phyloP scores from a whole-genome alignment of 352 stramenopile genomes.

The Phytophthora vignae region DNA sequence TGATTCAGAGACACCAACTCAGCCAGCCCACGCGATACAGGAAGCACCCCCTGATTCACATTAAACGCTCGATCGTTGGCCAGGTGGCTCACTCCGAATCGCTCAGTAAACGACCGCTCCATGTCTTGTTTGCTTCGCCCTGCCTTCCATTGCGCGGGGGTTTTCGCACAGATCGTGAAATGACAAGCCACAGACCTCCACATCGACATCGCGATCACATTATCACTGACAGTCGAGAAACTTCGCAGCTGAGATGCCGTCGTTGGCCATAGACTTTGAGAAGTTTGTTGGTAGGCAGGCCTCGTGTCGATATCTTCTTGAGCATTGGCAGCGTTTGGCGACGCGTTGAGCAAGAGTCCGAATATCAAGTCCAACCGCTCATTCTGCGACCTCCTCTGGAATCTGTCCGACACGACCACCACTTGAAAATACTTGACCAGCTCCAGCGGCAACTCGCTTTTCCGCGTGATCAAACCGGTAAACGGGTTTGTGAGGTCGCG shows the following conservation, averaged over 20 bases:
- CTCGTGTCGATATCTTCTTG: constrained; percentile 6
- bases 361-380: constrained; percentile 64
- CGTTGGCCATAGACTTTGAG: constrained; percentile 5
- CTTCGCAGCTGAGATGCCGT: constrained; percentile 33
- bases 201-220: constrained; percentile 48
- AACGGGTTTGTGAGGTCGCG: constrained; percentile 56
- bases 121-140: constrained; percentile 24
- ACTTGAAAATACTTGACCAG: constrained; percentile 58
- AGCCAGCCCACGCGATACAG: constrained; percentile 44
- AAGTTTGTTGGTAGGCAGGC: constrained; percentile 7
- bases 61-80: constrained; percentile 55
- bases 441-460: constrained; percentile 39
- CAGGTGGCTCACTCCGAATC: constrained; percentile 63
- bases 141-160: constrained; percentile 49
- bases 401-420: constrained; percentile 57
- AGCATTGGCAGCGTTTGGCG: constrained; percentile 6
- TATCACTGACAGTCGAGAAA: constrained; percentile 44
- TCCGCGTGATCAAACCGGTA: constrained; percentile 28
- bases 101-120: constrained; percentile 53
- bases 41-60: constrained; percentile 45
- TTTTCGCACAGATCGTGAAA: constrained; percentile 57
- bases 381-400: constrained; percentile 52
- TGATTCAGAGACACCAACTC: constrained; percentile 56
- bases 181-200: constrained; percentile 56
- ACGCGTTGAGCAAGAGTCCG: constrained; percentile 28